These are phyloP conservation scores for Macadamia integrifolia DNA, from an alignment of 164 flowering plant genomes.

Conservation along the genomic window DNA sequence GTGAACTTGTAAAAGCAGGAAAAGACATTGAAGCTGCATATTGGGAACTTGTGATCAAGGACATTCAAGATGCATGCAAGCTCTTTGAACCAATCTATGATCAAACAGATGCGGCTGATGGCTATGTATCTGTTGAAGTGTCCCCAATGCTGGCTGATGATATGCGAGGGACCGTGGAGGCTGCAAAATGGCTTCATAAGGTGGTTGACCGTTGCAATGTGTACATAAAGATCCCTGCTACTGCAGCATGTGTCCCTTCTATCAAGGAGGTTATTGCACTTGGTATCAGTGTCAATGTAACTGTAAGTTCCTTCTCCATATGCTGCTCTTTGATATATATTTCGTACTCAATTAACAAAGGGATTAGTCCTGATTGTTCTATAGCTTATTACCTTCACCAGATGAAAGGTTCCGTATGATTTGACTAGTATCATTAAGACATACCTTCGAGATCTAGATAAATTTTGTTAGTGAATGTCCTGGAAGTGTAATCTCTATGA, in stretches of 20 bases:
- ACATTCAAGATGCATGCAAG: conserved; percentile 97
- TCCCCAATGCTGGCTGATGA: conserved; percentile 93
- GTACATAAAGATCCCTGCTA: conserved; percentile 96
- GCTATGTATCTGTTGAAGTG: conserved; percentile 98
- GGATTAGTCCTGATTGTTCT: no score
- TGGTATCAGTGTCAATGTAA: conserved; percentile 96
- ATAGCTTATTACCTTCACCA: no score
- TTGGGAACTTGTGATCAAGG: conserved; percentile 98
- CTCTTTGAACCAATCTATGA: conserved; percentile 94
- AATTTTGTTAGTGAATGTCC: neutral
- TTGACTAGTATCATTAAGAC: neutral
- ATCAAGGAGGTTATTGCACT: conserved; percentile 74
- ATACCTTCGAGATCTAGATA: neutral
- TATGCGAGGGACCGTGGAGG: conserved; percentile 83
- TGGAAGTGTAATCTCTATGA: no score
- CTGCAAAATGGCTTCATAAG: conserved; percentile 90
- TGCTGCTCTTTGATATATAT: neutral
- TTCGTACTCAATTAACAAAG: no score
- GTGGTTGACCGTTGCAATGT: conserved; percentile 80
- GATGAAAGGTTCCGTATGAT: neutral
- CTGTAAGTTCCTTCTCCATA: conserved; percentile 51
- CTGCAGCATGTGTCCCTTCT: conserved; percentile 84
- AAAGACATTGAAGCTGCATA: conserved; percentile 82
- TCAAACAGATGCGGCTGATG: conserved; percentile 85
- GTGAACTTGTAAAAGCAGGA: conserved; percentile 80